These are phyloP conservation scores for Thalassiosira gravida DNA, from an alignment of 352 stramenopile species.

Conservation along the genomic window DNA sequence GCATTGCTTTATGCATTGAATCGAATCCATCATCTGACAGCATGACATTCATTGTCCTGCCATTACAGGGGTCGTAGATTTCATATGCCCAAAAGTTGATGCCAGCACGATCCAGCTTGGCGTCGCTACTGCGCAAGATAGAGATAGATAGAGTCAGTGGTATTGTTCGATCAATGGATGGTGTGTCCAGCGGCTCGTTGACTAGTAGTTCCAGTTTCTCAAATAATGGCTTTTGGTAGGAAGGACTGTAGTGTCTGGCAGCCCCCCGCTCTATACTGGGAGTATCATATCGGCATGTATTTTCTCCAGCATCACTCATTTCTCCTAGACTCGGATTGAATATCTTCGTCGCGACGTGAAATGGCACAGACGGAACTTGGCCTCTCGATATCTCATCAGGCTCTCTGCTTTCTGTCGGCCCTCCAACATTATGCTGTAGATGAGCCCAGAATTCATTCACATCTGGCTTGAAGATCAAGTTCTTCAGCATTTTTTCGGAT, in stretches of 20 bases:
- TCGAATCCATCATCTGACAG: conserved; percentile 39
- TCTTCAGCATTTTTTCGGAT: conserved; percentile 31
- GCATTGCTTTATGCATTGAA: conserved; percentile 23
- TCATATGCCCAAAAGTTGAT: conserved; percentile 39
- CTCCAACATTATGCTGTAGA: conserved; percentile 21
- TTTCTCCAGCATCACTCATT: conserved; percentile 2
- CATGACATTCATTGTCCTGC: conserved; percentile 15
- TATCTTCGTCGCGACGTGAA: conserved; percentile 38
- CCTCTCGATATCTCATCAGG: neutral
- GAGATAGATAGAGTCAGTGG: conserved; percentile 35
- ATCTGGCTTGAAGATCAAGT: conserved; percentile 35
- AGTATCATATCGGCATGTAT: neutral
- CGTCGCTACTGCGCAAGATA: neutral
- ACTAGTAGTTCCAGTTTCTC: conserved; percentile 19
- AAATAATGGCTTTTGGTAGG: conserved; percentile 28
- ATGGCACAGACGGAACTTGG: conserved; percentile 46
- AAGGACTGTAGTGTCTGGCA: conserved; percentile 21
- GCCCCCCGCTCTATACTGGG: neutral
- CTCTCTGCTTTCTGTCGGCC: neutral
- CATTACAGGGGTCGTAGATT: conserved; percentile 54
- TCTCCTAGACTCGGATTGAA: conserved; percentile 10
- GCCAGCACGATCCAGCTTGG: neutral
- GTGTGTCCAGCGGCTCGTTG: conserved; percentile 36
- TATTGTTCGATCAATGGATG: conserved; percentile 1
- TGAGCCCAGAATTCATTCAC: conserved; percentile 53